These are phyloP conservation scores for Neofusicoccum cordaticola DNA, from an alignment of 2,329 filamentous ascomycete species.

Conservation along the genomic window DNA sequence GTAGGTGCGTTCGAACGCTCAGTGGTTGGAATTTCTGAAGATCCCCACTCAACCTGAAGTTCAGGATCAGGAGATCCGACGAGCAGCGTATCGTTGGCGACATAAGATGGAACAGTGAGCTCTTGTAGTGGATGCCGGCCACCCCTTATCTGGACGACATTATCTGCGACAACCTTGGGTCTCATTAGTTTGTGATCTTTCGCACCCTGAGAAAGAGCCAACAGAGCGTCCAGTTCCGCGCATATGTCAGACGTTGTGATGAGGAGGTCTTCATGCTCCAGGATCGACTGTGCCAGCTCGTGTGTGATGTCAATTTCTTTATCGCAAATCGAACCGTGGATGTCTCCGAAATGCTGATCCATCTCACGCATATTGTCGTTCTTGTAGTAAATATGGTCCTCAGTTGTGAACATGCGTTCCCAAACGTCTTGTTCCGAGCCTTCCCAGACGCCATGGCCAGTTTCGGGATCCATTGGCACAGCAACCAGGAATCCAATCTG, in stretches of 20 bases:
- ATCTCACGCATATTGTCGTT: conserved; percentile 76
- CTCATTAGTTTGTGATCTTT: conserved; percentile 67
- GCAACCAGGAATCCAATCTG: conserved; percentile 87
- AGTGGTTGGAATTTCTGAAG: background rate
- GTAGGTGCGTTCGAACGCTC: conserved; percentile 1
- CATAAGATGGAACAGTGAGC: conserved; percentile 72
- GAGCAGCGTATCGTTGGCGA: conserved; percentile 77
- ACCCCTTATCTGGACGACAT: conserved; percentile 69
- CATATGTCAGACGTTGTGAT: conserved; percentile 71
- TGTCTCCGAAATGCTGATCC: conserved; percentile 77
- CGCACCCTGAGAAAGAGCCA: conserved; percentile 77
- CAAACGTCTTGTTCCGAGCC: conserved; percentile 63
- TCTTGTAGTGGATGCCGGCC: conserved; percentile 87
- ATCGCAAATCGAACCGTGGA: conserved; percentile 82
- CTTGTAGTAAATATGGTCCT: conserved; percentile 73
- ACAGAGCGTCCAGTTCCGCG: conserved; percentile 78
- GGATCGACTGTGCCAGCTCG: conserved; percentile 65
- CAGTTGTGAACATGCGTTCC: conserved; percentile 74
- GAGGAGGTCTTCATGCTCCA: conserved; percentile 67
- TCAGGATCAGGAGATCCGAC: conserved; percentile 41
- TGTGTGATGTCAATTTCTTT: conserved; percentile 88
- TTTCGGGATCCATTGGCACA: conserved; percentile 60
- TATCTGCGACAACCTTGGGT: conserved; percentile 68
- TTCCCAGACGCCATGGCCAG: conserved; percentile 60
- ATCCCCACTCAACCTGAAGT: conserved; percentile 26